A percentile compares a stretch with the other conserved stretches of the same genome.
phyloP scores from a whole-genome alignment of 1,284 basidiomycete genomes.

The Leccinum pachyderme region DNA sequence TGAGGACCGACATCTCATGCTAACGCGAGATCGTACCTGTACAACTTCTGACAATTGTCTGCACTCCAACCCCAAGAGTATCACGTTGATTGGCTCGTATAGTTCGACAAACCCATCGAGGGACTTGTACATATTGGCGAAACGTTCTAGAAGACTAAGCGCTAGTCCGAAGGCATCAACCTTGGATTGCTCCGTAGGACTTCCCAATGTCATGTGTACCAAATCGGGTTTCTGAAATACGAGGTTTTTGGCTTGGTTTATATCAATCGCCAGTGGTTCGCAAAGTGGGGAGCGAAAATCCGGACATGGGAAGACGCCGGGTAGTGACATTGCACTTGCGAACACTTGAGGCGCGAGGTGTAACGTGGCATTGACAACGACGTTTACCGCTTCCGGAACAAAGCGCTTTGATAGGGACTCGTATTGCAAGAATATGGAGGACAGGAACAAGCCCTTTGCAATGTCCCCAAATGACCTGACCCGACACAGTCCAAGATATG shows the following conservation, averaged over 20 bases:
- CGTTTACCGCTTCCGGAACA: constrained; percentile 89
- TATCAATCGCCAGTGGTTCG: constrained; percentile 39
- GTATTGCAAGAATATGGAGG: constrained; percentile 80
- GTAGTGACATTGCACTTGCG: constrained; percentile 46
- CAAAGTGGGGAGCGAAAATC: constrained; percentile 60
- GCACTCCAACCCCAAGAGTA: constrained; percentile 57
- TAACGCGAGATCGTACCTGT: constrained; percentile 43
- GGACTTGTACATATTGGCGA: constrained; percentile 73
- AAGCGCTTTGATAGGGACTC: constrained; percentile 85
- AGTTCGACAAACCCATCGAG: constrained; percentile 84
- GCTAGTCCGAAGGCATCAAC: constrained; percentile 62
- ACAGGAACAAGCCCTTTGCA: constrained; percentile 86
- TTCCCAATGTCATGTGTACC: constrained; percentile 38
- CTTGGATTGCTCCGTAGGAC: constrained; percentile 59
- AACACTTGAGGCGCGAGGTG: constrained; percentile 70
- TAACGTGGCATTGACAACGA: constrained; percentile 68
- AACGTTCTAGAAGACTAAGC: constrained; percentile 63
- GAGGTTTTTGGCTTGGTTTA: constrained; percentile 42
- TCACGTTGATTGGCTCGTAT: constrained; percentile 62
- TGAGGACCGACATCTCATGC: constrained; percentile 2
- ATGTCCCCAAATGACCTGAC: constrained; percentile 77
- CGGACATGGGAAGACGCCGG: constrained; percentile 69
- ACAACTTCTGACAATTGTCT: constrained; percentile 50
- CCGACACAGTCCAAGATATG: constrained; percentile 86
- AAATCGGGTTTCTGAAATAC: constrained; percentile 49